Percentiles rank a stretch among this genome's conserved stretches.
phyloP scores from a whole-genome alignment of 1,139 yeast species.

The Yamadazyma triangularis region DNA sequence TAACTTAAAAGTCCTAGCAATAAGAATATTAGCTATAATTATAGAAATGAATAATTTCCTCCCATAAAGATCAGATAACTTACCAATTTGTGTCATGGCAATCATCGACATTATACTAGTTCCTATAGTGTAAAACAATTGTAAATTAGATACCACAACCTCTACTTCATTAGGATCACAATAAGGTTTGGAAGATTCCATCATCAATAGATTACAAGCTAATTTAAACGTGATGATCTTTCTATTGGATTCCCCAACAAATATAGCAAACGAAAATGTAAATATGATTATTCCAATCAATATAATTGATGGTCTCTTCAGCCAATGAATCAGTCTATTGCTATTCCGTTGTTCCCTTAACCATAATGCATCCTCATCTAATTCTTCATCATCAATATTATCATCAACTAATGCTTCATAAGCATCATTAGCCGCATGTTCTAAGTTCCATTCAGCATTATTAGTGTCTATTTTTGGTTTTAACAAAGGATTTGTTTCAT shows the following conservation, averaged over 20 bases:
- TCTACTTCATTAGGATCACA: slow-evolving; percentile 35
- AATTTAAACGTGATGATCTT: slow-evolving; percentile 25
- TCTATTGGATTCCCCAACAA: slow-evolving; percentile 27
- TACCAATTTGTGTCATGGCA: slow-evolving; percentile 47
- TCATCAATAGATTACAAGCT: slow-evolving; percentile 26
- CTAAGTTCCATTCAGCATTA: slow-evolving; percentile 12
- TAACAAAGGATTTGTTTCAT: slow-evolving; percentile 2
- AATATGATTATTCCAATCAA: slow-evolving; percentile 24
- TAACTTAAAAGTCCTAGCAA: slow-evolving; percentile 22
- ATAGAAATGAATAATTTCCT: slow-evolving; percentile 44
- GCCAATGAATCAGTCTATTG: slow-evolving; percentile 30
- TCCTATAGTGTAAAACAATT: slow-evolving; percentile 18
- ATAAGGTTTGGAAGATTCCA: slow-evolving; percentile 6
- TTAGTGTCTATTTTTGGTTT: slow-evolving; percentile 3
- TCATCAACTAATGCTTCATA: slow-evolving; percentile 30
- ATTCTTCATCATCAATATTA: slow-evolving; percentile 18
- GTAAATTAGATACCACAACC: slow-evolving; percentile 27
- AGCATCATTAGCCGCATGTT: slow-evolving; percentile 24
- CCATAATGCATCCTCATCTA: slow-evolving; percentile 36
- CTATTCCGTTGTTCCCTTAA: slow-evolving; percentile 31
- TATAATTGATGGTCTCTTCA: slow-evolving; percentile 29
- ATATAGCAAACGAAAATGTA: slow-evolving; percentile 18
- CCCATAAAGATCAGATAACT: slow-evolving; percentile 60
- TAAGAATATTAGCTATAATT: slow-evolving; percentile 20
- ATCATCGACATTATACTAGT: slow-evolving; percentile 24